Evolutionary conservation across 208 protist genomes (phyloP).

Genomic region (Kentomonas sorsogonicus): DNA sequence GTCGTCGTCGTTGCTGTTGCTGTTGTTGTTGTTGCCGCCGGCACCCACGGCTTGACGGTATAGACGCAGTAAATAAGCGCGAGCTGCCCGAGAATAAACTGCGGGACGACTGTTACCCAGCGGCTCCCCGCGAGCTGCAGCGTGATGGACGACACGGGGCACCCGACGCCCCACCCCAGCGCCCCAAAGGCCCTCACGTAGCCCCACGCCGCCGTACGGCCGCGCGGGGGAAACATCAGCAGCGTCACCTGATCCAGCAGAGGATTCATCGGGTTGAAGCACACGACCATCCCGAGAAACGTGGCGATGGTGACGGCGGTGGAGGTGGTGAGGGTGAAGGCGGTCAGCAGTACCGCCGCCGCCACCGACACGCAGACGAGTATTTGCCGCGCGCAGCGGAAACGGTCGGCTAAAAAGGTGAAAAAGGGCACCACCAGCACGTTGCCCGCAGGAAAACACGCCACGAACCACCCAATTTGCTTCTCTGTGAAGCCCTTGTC

Average conservation of each 20-base stretch:
- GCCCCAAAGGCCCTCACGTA: constrained; percentile 38
- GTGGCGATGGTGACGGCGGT: constrained; percentile 1
- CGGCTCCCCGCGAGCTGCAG: constrained; percentile 17
- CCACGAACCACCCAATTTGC: constrained; percentile 32
- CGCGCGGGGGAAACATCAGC: constrained; percentile 31
- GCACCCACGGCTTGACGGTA: constrained; percentile 27
- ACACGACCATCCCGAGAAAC: constrained; percentile 25
- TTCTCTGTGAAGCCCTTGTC: constrained; percentile 26
- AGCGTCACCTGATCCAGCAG: constrained; percentile 50
- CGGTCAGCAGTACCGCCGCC: constrained; percentile 9
- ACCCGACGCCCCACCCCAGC: constrained; percentile 51
- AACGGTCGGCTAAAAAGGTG: constrained; percentile 42
- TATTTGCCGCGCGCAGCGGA: constrained; percentile 27
- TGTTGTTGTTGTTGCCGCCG: constrained; percentile 3
- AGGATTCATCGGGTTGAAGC: constrained; percentile 24
- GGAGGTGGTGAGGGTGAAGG: constrained; percentile 11
- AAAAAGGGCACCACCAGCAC: constrained; percentile 36
- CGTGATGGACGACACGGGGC: constrained; percentile 16
- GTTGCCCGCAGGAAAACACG: constrained; percentile 21
- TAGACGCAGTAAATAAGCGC: constrained; percentile 38
- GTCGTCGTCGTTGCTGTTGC: too few species aligned
- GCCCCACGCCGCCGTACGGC: constrained; percentile 31
- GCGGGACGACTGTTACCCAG: constrained; percentile 21
- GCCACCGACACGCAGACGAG: constrained; percentile 13
- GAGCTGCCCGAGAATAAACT: constrained; percentile 34